Percentiles rank a stretch among this genome's conserved stretches.
Conservation (phyloP, 2,329 filamentous ascomycete genomes). For the Diaporthe vexans region DNA sequence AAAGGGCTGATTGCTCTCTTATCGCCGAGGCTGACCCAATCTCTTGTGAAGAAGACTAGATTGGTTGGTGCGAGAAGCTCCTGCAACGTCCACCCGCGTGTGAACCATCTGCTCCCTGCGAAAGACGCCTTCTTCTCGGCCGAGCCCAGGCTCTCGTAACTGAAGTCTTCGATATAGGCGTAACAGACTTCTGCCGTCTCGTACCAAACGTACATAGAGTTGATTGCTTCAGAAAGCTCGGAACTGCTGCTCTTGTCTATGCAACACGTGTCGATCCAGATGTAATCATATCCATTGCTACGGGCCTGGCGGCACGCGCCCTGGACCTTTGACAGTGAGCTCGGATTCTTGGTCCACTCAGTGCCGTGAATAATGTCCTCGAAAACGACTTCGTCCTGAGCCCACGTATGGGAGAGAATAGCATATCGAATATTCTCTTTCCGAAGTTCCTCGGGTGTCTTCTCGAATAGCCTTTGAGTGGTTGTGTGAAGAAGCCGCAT, state of each 20-base stretch:
- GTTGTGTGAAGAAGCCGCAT: constrained; percentile 28
- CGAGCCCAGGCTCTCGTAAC: not conserved
- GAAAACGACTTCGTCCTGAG: constrained; percentile 2
- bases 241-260: constrained; percentile 32
- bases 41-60: constrained; percentile 42
- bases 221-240: constrained; percentile 22
- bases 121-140: constrained; percentile 20
- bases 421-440: constrained; percentile 23
- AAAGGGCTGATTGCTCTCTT: constrained; percentile 25
- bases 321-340: constrained; percentile 21
- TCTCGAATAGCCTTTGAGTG: constrained; percentile 23
- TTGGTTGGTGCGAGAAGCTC: constrained; percentile 42
- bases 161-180: constrained; percentile 33
- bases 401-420: constrained; percentile 22
- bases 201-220: constrained; percentile 33
- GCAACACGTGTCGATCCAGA: constrained; percentile 38
- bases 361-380: constrained; percentile 15
- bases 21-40: constrained; percentile 39
- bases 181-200: constrained; percentile 23
- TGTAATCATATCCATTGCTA: constrained; percentile 10
- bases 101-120: constrained; percentile 28
- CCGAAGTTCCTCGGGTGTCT: constrained; percentile 21
- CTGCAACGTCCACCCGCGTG: constrained; percentile 38
- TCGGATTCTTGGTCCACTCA: constrained; percentile 2
- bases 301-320: constrained; percentile 15